Percentiles rank a stretch among this genome's conserved stretches.
Conservation (phyloP, 1,284 basidiomycete genomes). For the Laetiporus sulphureus region DNA sequence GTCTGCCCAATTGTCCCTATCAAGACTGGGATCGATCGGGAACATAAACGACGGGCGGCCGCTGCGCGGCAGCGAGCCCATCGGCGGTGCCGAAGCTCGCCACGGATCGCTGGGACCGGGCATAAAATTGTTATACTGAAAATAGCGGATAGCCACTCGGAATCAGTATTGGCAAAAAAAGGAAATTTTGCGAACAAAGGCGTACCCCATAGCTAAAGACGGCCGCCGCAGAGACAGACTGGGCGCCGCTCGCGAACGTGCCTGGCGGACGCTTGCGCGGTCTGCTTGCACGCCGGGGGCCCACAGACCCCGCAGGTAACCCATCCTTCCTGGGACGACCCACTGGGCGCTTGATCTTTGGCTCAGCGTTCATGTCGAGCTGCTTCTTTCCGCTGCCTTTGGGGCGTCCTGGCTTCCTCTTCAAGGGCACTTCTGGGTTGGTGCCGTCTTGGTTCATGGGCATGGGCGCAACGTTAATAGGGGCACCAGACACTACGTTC, state of each 20-base stretch:
- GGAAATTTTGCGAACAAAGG: not conserved
- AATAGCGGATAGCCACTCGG: no score
- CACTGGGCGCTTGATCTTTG: conserved; percentile 46
- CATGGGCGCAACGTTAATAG: conserved; percentile 9
- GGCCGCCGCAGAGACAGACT: conserved; percentile 13
- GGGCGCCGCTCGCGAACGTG: conserved; percentile 23
- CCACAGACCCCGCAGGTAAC: conserved; percentile 46
- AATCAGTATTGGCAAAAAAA: not conserved
- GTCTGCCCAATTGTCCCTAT: conserved; percentile 55
- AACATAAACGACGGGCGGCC: conserved; percentile 22
- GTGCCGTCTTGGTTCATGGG: conserved; percentile 11
- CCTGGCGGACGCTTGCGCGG: conserved; percentile 36
- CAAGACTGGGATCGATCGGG: conserved; percentile 45
- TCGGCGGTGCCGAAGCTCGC: conserved; percentile 28
- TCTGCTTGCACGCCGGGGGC: conserved; percentile 27
- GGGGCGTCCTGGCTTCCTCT: conserved; percentile 37
- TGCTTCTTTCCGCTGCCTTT: conserved; percentile 51
- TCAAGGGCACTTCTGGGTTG: conserved; percentile 24
- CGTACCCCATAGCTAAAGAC: conserved; percentile 17
- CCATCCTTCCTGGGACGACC: conserved; percentile 53
- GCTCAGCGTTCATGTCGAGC: conserved; percentile 29
- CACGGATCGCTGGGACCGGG: conserved; percentile 8
- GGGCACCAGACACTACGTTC: conserved; percentile 6
- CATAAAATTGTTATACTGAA: not conserved
- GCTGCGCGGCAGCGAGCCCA: conserved; percentile 17